Percentiles rank a stretch among this genome's conserved stretches.
Evolutionary conservation across 768 basidiomycete genomes (phyloP).

Genomic region (Mycena haematopus): DNA sequence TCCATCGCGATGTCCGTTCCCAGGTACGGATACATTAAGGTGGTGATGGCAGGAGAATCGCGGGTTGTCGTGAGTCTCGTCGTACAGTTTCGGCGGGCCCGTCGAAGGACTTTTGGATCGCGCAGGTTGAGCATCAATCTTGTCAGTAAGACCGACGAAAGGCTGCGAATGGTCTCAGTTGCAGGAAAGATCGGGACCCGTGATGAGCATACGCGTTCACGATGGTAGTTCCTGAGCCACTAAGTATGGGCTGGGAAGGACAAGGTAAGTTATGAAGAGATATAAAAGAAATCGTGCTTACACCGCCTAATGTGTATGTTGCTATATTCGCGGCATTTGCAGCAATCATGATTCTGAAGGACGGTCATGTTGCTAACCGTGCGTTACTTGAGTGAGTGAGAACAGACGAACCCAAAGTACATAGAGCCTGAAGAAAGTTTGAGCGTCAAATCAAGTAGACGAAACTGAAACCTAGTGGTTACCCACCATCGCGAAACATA

Average conservation of each 20-base stretch:
- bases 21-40: not conserved
- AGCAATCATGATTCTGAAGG: constrained; percentile 17
- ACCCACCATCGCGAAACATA: constrained; percentile 27
- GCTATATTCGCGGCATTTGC: constrained; percentile 22
- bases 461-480: too few relatives aligned
- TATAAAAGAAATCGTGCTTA: not conserved
- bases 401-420: constrained; percentile 21
- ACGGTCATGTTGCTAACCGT: not conserved
- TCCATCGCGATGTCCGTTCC: constrained; percentile 18
- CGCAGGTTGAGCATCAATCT: constrained; percentile 27
- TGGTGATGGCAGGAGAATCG: constrained; percentile 6
- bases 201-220: constrained; percentile 17
- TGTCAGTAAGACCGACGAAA: constrained; percentile 22
- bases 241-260: constrained; percentile 17
- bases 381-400: not conserved
- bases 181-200: not conserved
- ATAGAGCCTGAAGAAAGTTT: constrained; percentile 5
- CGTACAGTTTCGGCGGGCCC: not conserved
- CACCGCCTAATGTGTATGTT: constrained; percentile 21
- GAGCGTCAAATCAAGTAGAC: not conserved
- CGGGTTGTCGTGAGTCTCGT: constrained; percentile 1
- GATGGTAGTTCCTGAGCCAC: constrained; percentile 15
- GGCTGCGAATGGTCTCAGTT: not conserved
- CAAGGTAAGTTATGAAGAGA: not conserved
- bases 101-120: constrained; percentile 13